These are phyloP conservation scores for Vicia faba DNA, from an alignment of 306 rosid genomes.

Conservation along the genomic window DNA sequence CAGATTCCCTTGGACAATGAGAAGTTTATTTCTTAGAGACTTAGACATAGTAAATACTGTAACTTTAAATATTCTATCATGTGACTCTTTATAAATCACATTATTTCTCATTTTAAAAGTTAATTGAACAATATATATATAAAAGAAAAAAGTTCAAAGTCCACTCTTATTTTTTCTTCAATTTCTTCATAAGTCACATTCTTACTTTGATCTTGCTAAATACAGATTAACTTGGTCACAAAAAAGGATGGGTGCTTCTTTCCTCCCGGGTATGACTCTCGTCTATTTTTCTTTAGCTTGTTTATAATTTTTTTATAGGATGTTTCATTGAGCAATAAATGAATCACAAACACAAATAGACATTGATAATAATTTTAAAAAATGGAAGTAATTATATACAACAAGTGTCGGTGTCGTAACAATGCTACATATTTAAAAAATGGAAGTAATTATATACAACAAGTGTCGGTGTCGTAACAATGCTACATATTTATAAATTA, in stretches of 20 bases:
- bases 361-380: neutral
- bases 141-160: too few relatives aligned
- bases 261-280: conserved; percentile 38
- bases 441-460: neutral
- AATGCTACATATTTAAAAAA: too few relatives aligned
- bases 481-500: neutral
- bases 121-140: too few relatives aligned
- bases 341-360: neutral
- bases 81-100: too few relatives aligned
- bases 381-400: neutral
- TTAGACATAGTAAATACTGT: too few relatives aligned
- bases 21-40: too few relatives aligned
- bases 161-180: too few relatives aligned
- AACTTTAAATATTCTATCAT: too few relatives aligned
- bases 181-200: too few relatives aligned
- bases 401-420: neutral
- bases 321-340: neutral
- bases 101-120: too few relatives aligned
- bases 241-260: conserved; percentile 45
- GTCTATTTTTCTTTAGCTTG: neutral
- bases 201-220: conserved; percentile 10
- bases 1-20: too few relatives aligned
- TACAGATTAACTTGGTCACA: conserved; percentile 53
- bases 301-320: too few relatives aligned
- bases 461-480: neutral